phyloP scores from a whole-genome alignment of 2,329 filamentous ascomycete species.

The Colletotrichum zoysiae region DNA sequence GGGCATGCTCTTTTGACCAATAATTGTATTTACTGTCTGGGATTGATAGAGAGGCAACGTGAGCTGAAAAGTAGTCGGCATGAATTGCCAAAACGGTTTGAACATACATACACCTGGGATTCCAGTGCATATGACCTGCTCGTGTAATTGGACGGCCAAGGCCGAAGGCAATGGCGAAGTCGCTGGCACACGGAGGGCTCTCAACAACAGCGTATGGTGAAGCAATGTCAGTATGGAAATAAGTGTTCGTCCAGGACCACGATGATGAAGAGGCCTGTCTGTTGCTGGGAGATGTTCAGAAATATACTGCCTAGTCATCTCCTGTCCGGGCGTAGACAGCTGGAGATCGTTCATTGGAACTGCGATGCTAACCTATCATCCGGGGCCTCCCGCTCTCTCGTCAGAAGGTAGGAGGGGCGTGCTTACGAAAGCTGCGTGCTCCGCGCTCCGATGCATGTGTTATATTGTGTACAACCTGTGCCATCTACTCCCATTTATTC shows the following conservation, averaged over 20 bases:
- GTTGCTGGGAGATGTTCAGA: not conserved
- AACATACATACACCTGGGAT: not conserved
- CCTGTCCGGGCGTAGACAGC: not conserved
- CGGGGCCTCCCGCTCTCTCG: not conserved
- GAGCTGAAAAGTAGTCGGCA: constrained; percentile 33
- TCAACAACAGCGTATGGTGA: not conserved
- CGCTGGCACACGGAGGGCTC: not conserved
- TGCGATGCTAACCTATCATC: not conserved
- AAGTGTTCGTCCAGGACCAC: not conserved
- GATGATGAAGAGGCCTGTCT: not conserved
- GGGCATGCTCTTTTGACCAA: constrained; percentile 20
- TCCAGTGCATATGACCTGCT: not conserved
- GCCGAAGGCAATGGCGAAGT: not conserved
- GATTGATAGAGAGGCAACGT: constrained; percentile 31
- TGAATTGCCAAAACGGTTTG: constrained; percentile 6
- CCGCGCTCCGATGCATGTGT: not conserved
- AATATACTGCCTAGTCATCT: not conserved
- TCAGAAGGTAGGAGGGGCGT: not conserved
- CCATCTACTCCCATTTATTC: not conserved
- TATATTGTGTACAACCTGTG: not conserved
- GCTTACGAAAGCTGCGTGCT: not conserved
- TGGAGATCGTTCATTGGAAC: not conserved
- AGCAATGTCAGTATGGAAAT: not conserved
- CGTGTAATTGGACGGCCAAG: not conserved
- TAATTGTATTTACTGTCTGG: constrained; percentile 36